Conservation (phyloP, 257 asterid species). For the Verbascum thapsus region DNA sequence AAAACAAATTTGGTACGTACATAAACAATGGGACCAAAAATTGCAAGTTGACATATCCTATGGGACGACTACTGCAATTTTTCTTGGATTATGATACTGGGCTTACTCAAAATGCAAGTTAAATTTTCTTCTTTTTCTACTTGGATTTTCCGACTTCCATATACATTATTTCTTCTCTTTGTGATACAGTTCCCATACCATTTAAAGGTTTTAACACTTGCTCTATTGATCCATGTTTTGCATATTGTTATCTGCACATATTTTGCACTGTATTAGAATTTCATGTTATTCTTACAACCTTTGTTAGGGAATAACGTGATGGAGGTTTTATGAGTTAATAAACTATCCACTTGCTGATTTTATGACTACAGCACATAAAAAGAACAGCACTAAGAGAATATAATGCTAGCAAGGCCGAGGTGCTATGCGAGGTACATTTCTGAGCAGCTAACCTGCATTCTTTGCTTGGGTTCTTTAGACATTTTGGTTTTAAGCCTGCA, state of each 20-base stretch:
- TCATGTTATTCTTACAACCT: too few relatives aligned
- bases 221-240: slow-evolving; percentile 3
- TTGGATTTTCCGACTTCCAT: background rate
- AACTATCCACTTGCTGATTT: slow-evolving; percentile 8
- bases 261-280: background rate
- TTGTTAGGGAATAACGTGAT: background rate
- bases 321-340: background rate
- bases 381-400: slow-evolving; percentile 80
- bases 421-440: slow-evolving; percentile 77
- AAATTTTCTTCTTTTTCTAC: background rate
- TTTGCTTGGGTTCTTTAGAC: background rate
- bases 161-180: background rate
- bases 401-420: slow-evolving; percentile 81
- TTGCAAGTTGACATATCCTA: too few relatives aligned
- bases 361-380: slow-evolving; percentile 68
- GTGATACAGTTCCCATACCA: background rate
- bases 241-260: background rate
- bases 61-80: too few relatives aligned
- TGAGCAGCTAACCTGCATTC: background rate
- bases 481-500: background rate
- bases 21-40: too few relatives aligned
- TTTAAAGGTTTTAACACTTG: background rate
- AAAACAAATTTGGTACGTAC: too few relatives aligned
- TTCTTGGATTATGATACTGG: background rate
- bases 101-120: background rate